A percentile compares a stretch with the other conserved stretches of the same genome.
Conservation (phyloP, 2,329 filamentous ascomycete species). For the Colletotrichum cuscutae region DNA sequence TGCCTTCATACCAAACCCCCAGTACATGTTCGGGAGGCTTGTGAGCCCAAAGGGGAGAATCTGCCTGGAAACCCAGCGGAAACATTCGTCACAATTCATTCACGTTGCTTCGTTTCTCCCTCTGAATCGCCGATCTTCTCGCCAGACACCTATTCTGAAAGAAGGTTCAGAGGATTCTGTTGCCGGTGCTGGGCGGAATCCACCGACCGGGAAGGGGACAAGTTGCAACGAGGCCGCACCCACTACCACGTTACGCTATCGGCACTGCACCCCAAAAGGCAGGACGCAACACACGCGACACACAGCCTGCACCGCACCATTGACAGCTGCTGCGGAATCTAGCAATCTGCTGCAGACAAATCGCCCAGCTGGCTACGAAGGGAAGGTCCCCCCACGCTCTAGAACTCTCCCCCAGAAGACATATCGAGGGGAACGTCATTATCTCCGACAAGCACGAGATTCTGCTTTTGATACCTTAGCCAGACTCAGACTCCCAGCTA, state of each 20-base stretch:
- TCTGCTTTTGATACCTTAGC: neutral
- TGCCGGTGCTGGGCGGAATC: slow-evolving; percentile 9
- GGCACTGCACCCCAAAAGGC: neutral
- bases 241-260: slow-evolving; percentile 11
- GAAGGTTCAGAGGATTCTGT: neutral
- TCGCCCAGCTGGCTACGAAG: neutral
- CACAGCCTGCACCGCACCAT: neutral
- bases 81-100: neutral
- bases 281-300: neutral
- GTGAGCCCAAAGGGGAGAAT: neutral
- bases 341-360: neutral
- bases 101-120: slow-evolving; percentile 3
- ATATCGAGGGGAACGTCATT: slow-evolving; percentile 1
- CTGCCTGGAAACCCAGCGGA: neutral
- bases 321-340: neutral
- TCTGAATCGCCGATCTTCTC: slow-evolving; percentile 3
- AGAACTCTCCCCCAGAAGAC: neutral
- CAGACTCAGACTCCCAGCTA: neutral
- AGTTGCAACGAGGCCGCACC: neutral
- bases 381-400: slow-evolving; percentile 6
- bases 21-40: neutral
- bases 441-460: slow-evolving; percentile 4
- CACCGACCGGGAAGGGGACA: slow-evolving; percentile 8
- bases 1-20: too few relatives aligned
- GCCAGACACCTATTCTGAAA: neutral